A percentile compares a stretch with the other conserved stretches of the same genome.
These are phyloP conservation scores for Globisporangium paddicum DNA, from an alignment of 352 stramenopile genomes.

Conservation along the genomic window DNA sequence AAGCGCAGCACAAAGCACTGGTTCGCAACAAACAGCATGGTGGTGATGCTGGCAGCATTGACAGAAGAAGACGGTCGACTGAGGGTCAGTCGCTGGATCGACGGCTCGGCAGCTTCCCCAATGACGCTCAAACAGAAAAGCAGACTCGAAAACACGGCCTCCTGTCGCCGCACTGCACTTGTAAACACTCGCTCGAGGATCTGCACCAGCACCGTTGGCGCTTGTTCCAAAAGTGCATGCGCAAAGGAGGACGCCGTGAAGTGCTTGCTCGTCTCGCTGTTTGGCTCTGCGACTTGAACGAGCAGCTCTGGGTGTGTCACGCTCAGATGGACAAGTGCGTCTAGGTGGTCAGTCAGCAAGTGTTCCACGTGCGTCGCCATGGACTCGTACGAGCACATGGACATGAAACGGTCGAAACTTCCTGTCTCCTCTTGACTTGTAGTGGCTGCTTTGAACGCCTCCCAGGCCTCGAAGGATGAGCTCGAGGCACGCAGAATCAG, in stretches of 20 bases:
- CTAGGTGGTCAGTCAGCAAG: slow-evolving; percentile 35
- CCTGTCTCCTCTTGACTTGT: neutral
- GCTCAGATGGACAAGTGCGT: slow-evolving; percentile 48
- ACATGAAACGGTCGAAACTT: neutral
- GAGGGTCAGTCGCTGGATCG: slow-evolving; percentile 27
- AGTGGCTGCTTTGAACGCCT: slow-evolving; percentile 10
- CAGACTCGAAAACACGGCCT: slow-evolving; percentile 46
- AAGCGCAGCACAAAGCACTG: slow-evolving; percentile 56
- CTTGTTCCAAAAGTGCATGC: slow-evolving; percentile 32
- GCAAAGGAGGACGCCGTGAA: slow-evolving; percentile 46
- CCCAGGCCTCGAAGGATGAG: slow-evolving; percentile 25
- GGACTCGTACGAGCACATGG: slow-evolving; percentile 28
- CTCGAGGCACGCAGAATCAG: slow-evolving; percentile 43
- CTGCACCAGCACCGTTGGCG: slow-evolving; percentile 37
- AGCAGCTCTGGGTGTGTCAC: slow-evolving; percentile 63
- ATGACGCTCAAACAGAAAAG: slow-evolving; percentile 53
- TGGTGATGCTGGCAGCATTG: neutral
- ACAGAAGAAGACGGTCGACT: slow-evolving; percentile 6
- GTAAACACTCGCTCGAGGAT: slow-evolving; percentile 61
- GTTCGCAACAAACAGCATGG: slow-evolving; percentile 21
- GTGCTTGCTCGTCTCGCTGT: neutral
- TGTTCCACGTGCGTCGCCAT: slow-evolving; percentile 34
- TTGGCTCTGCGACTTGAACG: slow-evolving; percentile 19
- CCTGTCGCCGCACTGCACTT: slow-evolving; percentile 39
- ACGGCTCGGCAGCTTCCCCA: slow-evolving; percentile 28